phyloP scores from a whole-genome alignment of 495 filamentous ascomycete genomes.

The Aspergillus hancockii region DNA sequence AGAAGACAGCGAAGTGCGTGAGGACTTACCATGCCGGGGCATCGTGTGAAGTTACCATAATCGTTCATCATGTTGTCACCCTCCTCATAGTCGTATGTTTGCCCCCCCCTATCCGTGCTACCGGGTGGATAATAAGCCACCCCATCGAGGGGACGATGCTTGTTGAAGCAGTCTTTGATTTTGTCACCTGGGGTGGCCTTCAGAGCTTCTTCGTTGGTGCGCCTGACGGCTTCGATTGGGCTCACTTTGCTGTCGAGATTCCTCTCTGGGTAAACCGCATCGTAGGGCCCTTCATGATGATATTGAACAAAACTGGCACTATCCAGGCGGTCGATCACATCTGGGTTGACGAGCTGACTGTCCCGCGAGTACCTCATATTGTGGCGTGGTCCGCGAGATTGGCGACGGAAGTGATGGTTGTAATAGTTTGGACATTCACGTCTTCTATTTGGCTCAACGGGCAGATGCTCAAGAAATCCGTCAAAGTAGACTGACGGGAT shows the following conservation, averaged over 20 bases:
- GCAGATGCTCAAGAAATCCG: conserved; percentile 34
- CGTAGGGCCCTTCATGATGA: conserved; percentile 92
- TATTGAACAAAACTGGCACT: conserved; percentile 59
- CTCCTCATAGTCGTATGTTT: conserved; percentile 77
- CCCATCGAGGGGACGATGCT: conserved; percentile 83
- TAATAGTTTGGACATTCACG: conserved; percentile 21
- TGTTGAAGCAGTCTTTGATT: conserved; percentile 69
- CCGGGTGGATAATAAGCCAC: conserved; percentile 77
- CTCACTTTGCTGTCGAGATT: conserved; percentile 63
- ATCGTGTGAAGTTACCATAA: conserved; percentile 40
- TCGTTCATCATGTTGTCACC: conserved; percentile 83
- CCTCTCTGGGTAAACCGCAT: conserved; percentile 72
- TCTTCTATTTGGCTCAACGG: conserved; percentile 30
- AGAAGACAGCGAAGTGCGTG: not conserved
- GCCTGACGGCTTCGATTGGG: conserved; percentile 75
- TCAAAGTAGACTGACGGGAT: conserved; percentile 32
- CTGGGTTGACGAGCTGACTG: conserved; percentile 65
- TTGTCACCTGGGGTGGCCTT: conserved; percentile 81
- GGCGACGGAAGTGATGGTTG: conserved; percentile 22
- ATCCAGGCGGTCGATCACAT: conserved; percentile 82
- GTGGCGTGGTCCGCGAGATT: conserved; percentile 14
- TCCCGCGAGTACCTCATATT: conserved; percentile 50
- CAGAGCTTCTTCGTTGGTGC: conserved; percentile 75
- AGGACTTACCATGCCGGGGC: conserved; percentile 35
- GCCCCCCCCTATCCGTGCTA: conserved; percentile 61